Base-by-base conservation (phyloP, 169 alveolate species). In the Plasmodium coatneyi region DNA sequence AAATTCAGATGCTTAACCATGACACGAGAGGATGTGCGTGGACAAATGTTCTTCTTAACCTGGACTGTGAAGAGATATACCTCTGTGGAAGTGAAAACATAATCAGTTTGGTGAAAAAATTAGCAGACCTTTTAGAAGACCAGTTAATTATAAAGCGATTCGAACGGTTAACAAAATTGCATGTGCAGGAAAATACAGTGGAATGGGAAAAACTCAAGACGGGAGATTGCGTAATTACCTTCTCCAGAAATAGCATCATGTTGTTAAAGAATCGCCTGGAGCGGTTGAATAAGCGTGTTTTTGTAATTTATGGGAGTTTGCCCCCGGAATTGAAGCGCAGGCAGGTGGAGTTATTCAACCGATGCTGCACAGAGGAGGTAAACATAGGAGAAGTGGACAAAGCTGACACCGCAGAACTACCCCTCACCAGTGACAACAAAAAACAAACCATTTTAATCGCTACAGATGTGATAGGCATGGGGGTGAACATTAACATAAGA, bases 381-480 rank as follows among this genome's bases (percentile, higher is more conserved):
- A 10, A 9, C 10, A 28, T 66, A 22, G 76, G 16, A 66, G 39
- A 54, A 54, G 39, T 22, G 56, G 36, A 28, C 3, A 6, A 43
- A 1, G 14, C 5, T 49, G 25, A 25, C 16, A n/a, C 22, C 16
- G 71, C 12, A 41, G 86, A 80, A 46, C 1, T 14, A 49, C 25
- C 60, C 22, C 7, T 0, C 60, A 2, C 22, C 60, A 95, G 95
- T 72, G 97, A 96, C 43, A 92, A 80, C 10, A 93, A 95, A 5
- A 95, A 93, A 7, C 34, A 92, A 76, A 92, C 97, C 10, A 93
- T 93, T 46, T 92, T 98, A 66, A 95, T 98, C 14, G 98, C 99
- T 4, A 97, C 99, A 0, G 99, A 98, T 89, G 99, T 98, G n/a
- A 97, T 98, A 36, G 99, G 99, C 9, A 96, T 98, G 98, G 99